phyloP scores from a whole-genome alignment of 805 yeast genomes.

The Cyberlindnera maclurae region DNA sequence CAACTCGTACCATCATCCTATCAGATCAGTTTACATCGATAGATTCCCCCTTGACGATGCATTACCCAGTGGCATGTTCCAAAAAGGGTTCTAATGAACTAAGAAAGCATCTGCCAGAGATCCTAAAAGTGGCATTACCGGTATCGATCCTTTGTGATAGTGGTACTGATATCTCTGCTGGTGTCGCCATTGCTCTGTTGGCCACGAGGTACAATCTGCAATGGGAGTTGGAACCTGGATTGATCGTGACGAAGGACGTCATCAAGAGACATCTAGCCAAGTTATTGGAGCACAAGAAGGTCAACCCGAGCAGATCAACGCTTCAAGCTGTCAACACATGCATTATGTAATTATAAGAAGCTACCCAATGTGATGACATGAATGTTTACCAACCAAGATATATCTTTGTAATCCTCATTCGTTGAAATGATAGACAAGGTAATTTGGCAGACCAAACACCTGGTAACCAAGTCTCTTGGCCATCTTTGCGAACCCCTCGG shows the following conservation, averaged over 20 bases:
- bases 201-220: conserved; percentile 35
- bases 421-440: conserved; percentile 85
- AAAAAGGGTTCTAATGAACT: conserved; percentile 66
- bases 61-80: not conserved
- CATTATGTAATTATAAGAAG: conserved; percentile 42
- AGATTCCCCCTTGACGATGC: not conserved
- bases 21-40: conserved; percentile 4
- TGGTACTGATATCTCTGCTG: conserved; percentile 62
- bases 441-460: conserved; percentile 89
- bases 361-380: too few species aligned
- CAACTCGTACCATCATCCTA: conserved; percentile 5
- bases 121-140: conserved; percentile 25
- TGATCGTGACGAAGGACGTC: conserved; percentile 38
- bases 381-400: not conserved
- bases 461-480: conserved; percentile 90
- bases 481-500: conserved; percentile 98
- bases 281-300: conserved; percentile 40
- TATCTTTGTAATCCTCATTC: conserved; percentile 36
- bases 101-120: conserved; percentile 37
- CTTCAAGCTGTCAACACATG: conserved; percentile 61
- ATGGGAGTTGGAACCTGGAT: conserved; percentile 28
- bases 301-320: conserved; percentile 74
- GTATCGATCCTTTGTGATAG: conserved; percentile 48
- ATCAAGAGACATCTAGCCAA: conserved; percentile 50
- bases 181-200: conserved; percentile 48